phyloP scores from a whole-genome alignment of 176 grass and related monocot species.

The Zea mays region Zm-B73-REFERENCE-NAM-5.0 NC_050105.1:47606001-47606500 shows the following conservation, averaged over 20 bases:
- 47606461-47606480: constrained; percentile 48
- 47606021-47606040: too few species aligned
- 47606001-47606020: too few species aligned
- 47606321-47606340: too few species aligned
- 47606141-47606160: constrained; percentile 61
- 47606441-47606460: constrained; percentile 44
- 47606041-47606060: too few species aligned
- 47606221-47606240: neutral
- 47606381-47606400: neutral
- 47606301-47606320: neutral
- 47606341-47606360: neutral
- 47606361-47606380: neutral
- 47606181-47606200: constrained; percentile 53
- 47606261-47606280: neutral
- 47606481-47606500: constrained; percentile 47
- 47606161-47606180: constrained; percentile 50
- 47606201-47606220: constrained; percentile 22
- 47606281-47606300: neutral
- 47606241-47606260: neutral
- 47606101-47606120: constrained; percentile 48
- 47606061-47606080: neutral
- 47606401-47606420: too few species aligned
- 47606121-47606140: constrained; percentile 67
- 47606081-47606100: constrained; percentile 69
- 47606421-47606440: neutral